These are phyloP conservation scores for Tetraselmis striata DNA, from an alignment of 139 green algal species.

Conservation along the genomic window DNA sequence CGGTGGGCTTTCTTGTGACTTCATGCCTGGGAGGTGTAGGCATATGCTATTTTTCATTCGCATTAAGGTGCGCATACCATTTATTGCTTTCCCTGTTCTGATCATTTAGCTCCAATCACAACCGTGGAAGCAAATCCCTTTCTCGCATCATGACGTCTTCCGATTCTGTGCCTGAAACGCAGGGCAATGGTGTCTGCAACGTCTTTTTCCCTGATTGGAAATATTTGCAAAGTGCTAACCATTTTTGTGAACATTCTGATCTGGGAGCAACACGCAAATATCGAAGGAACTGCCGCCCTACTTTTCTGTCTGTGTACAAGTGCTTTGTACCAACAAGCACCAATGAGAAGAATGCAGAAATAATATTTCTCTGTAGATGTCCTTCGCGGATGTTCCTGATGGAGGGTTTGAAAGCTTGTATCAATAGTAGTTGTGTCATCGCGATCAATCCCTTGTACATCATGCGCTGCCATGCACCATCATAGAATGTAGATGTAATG, in stretches of 20 bases:
- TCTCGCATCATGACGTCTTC: background rate
- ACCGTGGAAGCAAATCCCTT: too few species aligned
- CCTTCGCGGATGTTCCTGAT: too few species aligned
- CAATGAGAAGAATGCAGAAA: background rate
- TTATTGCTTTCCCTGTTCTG: background rate
- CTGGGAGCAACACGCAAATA: conserved; percentile 50
- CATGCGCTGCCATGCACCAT: too few species aligned
- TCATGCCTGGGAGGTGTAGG: background rate
- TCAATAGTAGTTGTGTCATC: too few species aligned
- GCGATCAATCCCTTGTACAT: too few species aligned
- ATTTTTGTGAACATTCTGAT: conserved; percentile 61
- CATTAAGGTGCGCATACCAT: background rate
- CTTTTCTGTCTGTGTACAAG: background rate
- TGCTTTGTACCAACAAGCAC: background rate
- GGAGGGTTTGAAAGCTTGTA: too few species aligned
- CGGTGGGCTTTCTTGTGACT: background rate
- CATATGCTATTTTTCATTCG: background rate
- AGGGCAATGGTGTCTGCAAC: conserved; percentile 52
- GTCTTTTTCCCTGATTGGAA: conserved; percentile 73
- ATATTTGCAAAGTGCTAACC: conserved; percentile 76
- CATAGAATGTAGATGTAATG: too few species aligned
- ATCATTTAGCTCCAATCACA: too few species aligned
- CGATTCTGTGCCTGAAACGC: background rate
- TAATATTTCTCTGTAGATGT: too few species aligned
- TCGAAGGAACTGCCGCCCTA: background rate